phyloP scores from a whole-genome alignment of 805 yeast species.

The Ogataea chonburiensis region DNA sequence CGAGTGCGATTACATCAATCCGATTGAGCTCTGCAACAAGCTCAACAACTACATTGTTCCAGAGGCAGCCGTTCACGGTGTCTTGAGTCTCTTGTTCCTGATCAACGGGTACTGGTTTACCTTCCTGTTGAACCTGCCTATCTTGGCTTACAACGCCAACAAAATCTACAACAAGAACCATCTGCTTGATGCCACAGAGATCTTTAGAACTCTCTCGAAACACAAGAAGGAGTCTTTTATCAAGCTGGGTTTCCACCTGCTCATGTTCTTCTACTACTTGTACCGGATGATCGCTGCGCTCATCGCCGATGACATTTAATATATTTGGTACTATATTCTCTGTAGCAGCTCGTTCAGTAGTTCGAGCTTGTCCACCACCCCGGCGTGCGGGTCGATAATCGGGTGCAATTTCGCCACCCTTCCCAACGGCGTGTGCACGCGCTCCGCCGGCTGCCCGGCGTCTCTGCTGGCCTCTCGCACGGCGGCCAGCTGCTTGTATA shows the following conservation, averaged over 20 bases:
- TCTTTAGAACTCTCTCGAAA: constrained; percentile 87
- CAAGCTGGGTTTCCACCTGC: constrained; percentile 86
- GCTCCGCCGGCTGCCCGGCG: background rate
- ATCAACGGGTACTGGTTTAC: constrained; percentile 92
- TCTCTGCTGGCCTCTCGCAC: background rate
- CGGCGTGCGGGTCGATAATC: constrained; percentile 26
- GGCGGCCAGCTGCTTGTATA: constrained; percentile 19
- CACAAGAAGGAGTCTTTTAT: constrained; percentile 91
- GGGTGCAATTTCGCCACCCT: constrained; percentile 13
- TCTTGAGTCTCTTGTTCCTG: constrained; percentile 66
- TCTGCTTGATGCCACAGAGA: constrained; percentile 93
- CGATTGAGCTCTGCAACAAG: constrained; percentile 92
- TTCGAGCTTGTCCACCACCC: constrained; percentile 30
- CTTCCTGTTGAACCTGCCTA: constrained; percentile 77
- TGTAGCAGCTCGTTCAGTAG: constrained; percentile 28
- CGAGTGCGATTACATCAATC: constrained; percentile 95
- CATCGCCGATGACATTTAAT: constrained; percentile 59
- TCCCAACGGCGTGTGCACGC: background rate
- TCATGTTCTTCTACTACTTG: constrained; percentile 92
- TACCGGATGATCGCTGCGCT: constrained; percentile 95
- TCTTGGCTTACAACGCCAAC: constrained; percentile 79
- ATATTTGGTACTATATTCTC: constrained; percentile 9
- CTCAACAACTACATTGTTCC: constrained; percentile 87
- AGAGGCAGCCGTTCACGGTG: constrained; percentile 81
- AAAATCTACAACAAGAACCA: constrained; percentile 79